Evolutionary conservation across 78 protist genomes (phyloP), one percentile per base, ranked within the genome.

Genomic region (Guillardia theta): DNA sequence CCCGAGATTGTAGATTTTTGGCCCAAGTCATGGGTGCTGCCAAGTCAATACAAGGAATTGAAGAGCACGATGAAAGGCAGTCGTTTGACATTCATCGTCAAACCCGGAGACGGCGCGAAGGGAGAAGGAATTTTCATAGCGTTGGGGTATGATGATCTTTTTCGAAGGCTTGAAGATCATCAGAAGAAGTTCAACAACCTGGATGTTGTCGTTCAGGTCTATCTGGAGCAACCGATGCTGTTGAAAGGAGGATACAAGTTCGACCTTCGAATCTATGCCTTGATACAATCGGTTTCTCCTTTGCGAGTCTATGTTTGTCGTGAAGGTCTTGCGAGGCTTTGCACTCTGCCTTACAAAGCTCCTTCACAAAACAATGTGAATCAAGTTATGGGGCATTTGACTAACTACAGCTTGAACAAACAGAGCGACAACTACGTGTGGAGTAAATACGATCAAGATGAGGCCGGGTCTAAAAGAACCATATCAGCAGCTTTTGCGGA

Each of bases 181-280:
- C 19, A 30, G n/a, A 19, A 9, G 19, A n/a, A 18, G n/a, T 70
- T 18, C 83, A 70, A 30, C 44, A 10, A 9, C 9, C 12, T n/a
- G n/a, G 19, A 70, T 18, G 30, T 70, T 18, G 30, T n/a, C 19
- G 48, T 88, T 4, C 93, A 88, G 78, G 43, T 18, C n/a, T 92
- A 92, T 46, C 9, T 92, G 22, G 53, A 0, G 19, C 12, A 2
- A 4, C 94, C 94, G 1, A 15, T 33, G 43, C 45, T 70, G 30
- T 45, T 64, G 37, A 39, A 47, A 19, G 94, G 94, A 10, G n/a
- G n/a, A n/a, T 44, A 10, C 94, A 92, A 92, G 58, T 70, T 92
- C 45, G 94, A 92, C 88, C n/a, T 92, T 15, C 94, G 94, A 3
- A 3, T 92, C 8, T 92, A 92, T 76, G 94, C 64, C 21, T 36